Evolutionary conservation across 148 eudicot genomes (phyloP).

Genomic region (Spergularia bocconei): DNA sequence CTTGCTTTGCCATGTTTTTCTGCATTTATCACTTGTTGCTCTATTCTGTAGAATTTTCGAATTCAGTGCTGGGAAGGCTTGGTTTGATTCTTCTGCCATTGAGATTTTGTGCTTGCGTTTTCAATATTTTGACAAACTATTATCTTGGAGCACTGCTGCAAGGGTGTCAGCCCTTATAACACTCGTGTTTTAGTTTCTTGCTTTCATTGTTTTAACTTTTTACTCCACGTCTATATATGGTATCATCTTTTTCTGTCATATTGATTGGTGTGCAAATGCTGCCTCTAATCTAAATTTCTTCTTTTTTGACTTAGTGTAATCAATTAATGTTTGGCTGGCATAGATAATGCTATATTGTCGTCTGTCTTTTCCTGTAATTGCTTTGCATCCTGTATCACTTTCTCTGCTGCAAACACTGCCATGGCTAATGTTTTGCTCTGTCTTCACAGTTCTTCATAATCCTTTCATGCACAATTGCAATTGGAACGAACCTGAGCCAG

Average conservation of each 20-base stretch:
- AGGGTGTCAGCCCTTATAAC: not conserved
- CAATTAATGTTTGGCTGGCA: not conserved
- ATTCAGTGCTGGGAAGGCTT: not conserved
- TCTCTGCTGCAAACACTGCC: not conserved
- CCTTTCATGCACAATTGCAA: conserved; percentile 85
- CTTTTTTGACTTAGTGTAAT: too few species aligned
- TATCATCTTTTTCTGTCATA: too few species aligned
- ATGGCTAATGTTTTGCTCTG: conserved; percentile 22
- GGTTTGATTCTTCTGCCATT: not conserved
- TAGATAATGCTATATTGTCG: not conserved
- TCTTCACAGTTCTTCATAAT: conserved; percentile 53
- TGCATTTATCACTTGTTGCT: conserved; percentile 1
- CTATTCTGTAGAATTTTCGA: not conserved
- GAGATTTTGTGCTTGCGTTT: not conserved
- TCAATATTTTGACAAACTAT: not conserved
- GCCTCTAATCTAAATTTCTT: not conserved
- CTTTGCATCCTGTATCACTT: not conserved
- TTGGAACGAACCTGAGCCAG: conserved; percentile 93
- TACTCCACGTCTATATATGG: not conserved
- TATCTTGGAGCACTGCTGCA: too few species aligned
- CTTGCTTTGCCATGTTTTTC: not conserved
- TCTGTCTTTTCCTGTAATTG: not conserved
- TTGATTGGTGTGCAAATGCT: not conserved
- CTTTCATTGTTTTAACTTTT: not conserved
- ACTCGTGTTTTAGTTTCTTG: not conserved